Percentiles rank a stretch among this genome's conserved stretches.
phyloP scores from a whole-genome alignment of 768 basidiomycete species.

The Leucogyrophana mollusca region DNA sequence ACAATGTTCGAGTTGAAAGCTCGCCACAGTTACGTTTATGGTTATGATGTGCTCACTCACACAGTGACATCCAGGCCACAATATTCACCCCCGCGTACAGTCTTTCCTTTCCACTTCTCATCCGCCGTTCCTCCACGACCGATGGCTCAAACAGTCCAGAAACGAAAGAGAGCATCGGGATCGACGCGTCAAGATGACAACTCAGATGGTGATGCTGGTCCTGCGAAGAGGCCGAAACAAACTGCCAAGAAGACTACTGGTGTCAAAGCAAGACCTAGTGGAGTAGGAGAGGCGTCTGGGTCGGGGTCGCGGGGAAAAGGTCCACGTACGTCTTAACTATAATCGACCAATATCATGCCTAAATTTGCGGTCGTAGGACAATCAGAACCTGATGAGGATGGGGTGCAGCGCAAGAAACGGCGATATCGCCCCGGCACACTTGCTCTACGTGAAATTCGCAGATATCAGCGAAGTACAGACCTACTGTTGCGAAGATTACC shows the following conservation, averaged over 20 bases:
- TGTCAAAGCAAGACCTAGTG: conserved; percentile 45
- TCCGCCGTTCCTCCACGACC: conserved; percentile 4
- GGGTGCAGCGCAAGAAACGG: conserved; percentile 42
- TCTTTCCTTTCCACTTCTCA: conserved; percentile 1
- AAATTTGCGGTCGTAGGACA: conserved; percentile 14
- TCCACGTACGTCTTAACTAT: conserved; percentile 21
- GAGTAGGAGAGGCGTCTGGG: conserved; percentile 21
- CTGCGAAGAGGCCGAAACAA: conserved; percentile 48
- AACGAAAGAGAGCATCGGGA: conserved; percentile 39
- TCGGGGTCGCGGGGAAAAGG: conserved; percentile 24
- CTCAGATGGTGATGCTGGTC: conserved; percentile 27
- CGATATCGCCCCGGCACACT: conserved; percentile 91
- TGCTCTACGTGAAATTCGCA: conserved; percentile 88
- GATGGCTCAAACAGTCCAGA: conserved; percentile 76
- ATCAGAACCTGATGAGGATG: conserved; percentile 22
- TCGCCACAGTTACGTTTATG: neutral
- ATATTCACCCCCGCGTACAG: neutral
- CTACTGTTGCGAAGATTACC: conserved; percentile 84
- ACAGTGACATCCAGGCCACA: too few species aligned
- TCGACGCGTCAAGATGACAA: conserved; percentile 44
- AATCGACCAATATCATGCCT: conserved; percentile 11
- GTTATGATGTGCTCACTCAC: too few species aligned
- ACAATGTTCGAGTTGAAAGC: neutral
- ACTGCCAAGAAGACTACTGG: conserved; percentile 90
- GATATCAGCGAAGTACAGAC: conserved; percentile 93